Base-by-base conservation (phyloP, 2,329 filamentous ascomycete genomes). In the Hypoxylon sp. region DNA sequence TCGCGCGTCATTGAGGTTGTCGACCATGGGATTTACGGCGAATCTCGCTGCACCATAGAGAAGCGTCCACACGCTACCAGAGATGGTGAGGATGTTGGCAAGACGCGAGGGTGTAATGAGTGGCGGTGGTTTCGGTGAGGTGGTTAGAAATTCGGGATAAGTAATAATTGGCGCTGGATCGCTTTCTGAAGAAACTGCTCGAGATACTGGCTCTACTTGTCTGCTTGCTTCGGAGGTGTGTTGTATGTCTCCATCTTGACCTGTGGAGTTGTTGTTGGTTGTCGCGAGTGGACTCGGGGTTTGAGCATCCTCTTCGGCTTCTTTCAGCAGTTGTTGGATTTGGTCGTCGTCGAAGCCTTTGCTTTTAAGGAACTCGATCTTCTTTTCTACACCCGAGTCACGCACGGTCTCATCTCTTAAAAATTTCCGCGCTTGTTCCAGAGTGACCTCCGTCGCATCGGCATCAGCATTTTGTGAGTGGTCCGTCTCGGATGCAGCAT, bases 351-450 rank as follows among this genome's bases (percentile, higher is more conserved):
- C 74, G 5, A 96, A 74, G 3, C 90, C 90, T 69, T 97, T 97
- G 40, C 82, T 83, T 64, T 86, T 80, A 1, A 97, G 74, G 62
- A 96, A 96, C 5, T 82, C 80, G 13, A 81, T 76, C 74, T 96
- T 96, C 71, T 84, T 86, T 47, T 90, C 87, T 32, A 79, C 78
- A 0, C 87, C 78, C 23, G 87, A 84, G 69, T 87, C 75, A 51
- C 81, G 83, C 49, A 96, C 89, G 13, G 79, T 77, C 5, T 89
- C 84, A 53, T 95, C 87, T 40, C 89, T 77, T 3, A 97, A 79
- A 66, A 96, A 97, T 43, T 78, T 82, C 31, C 81, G 79, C 19
- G 91, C 91, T 66, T 91, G 83, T 11, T 90, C 83, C 25, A 89
- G 44, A 19, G 64, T 68, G 31, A 54, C 34, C n/a, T 62, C 55